Evolutionary conservation across 1,284 basidiomycete species (phyloP), one percentile per base, ranked within the genome.

Genomic region (Pisolithus thermaeus): DNA sequence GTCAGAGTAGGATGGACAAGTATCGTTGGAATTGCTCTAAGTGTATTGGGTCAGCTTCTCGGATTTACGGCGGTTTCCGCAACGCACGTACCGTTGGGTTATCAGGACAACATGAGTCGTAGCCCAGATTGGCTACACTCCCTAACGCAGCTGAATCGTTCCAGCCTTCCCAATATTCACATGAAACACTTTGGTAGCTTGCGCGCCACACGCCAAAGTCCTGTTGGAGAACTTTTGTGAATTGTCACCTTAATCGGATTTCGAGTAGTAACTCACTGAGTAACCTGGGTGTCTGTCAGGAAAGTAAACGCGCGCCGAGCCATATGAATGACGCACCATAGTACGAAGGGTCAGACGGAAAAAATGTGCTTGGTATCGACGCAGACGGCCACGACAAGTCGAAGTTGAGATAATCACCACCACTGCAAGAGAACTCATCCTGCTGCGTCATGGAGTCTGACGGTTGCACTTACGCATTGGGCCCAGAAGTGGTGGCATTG

Each of bases 201-300:
- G 87, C 73, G 59, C 87, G 88, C 87, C 87, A 90, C n/a, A 89
- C 79, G 46, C 87, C 86, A 68, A 89, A 90, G 59, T 89, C 87
- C 83, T 86, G 52, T 50, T 46, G 38, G 4, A n/a, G 38, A 12
- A 30, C 2, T 7, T 44, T 52, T 28, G 18, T 28, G 22, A 8
- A 30, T 14, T 14, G 16, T 20, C 9, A 49, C 35, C 4, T 36
- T 23, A 16, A 20, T 14, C 18, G 7, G 38, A 5, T 39, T 5
- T 35, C 12, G 32, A 32, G 4, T 23, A 47, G 30, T 40, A 23
- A 53, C 73, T 56, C 49, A 78, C 76, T 23, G 72, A 68, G 54
- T 70, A 79, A 1, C 76, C 75, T 77, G 45, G 0, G 38, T 53
- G 20, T 49, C 25, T 52, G 46, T 51, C 38, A 53, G n/a, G 30